These are phyloP conservation scores for Kluyveromyces marxianus DNA, from an alignment of 1,139 yeast species.

Conservation along the genomic window DNA sequence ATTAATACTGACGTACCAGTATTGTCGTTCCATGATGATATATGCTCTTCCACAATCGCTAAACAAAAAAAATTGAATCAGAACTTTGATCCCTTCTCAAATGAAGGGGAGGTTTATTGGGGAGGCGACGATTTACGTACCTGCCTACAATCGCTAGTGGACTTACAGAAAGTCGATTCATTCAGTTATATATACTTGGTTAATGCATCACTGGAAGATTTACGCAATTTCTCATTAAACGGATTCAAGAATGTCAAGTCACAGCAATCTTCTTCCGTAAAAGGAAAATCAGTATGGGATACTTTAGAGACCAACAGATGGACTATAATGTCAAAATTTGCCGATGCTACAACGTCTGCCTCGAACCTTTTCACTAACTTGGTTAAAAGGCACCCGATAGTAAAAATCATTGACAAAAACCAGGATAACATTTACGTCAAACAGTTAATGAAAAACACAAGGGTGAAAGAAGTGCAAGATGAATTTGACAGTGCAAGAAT, in stretches of 20 bases:
- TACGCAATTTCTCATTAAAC: conserved; percentile 63
- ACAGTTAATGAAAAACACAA: conserved; percentile 64
- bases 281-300: conserved; percentile 20
- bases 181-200: conserved; percentile 69
- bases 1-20: conserved; percentile 67
- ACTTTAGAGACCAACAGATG: conserved; percentile 67
- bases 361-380: conserved; percentile 22
- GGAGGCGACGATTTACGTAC: conserved; percentile 78
- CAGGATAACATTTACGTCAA: conserved; percentile 37
- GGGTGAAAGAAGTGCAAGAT: conserved; percentile 70
- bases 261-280: conserved; percentile 4
- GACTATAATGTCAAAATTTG: conserved; percentile 78
- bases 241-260: conserved; percentile 30
- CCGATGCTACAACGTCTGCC: conserved; percentile 69
- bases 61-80: conserved; percentile 49
- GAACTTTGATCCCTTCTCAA: conserved; percentile 68
- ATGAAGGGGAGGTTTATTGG: conserved; percentile 61
- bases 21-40: conserved; percentile 86
- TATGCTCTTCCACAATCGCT: conserved; percentile 62
- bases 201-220: conserved; percentile 74
- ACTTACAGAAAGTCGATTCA: conserved; percentile 57
- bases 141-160: conserved; percentile 46
- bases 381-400: conserved; percentile 25
- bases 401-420: conserved; percentile 24
- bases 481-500: conserved; percentile 91